These are phyloP conservation scores for Teratosphaeriaceae sp. DNA, from an alignment of 2,329 filamentous ascomycete species.

Conservation along the genomic window DNA sequence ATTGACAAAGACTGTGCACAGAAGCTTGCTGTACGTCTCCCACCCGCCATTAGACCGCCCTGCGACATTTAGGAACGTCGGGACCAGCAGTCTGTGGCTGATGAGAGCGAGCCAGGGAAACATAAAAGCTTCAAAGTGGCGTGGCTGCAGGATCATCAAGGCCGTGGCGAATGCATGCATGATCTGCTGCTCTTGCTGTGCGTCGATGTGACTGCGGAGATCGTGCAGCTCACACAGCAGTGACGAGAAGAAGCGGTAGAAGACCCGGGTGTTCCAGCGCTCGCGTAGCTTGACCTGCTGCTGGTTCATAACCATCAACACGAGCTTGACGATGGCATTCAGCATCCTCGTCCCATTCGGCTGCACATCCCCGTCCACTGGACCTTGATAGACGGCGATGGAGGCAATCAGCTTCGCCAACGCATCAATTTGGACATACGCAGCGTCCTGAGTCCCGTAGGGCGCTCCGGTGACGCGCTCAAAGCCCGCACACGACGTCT, in stretches of 20 bases:
- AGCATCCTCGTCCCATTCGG: constrained; percentile 64
- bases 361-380: constrained; percentile 52
- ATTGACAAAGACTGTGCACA: constrained; percentile 44
- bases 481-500: constrained; percentile 69
- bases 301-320: constrained; percentile 74
- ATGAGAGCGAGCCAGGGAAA: constrained; percentile 81
- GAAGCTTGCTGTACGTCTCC: constrained; percentile 64
- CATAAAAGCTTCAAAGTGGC: constrained; percentile 71
- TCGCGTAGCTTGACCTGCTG: constrained; percentile 78
- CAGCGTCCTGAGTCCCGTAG: constrained; percentile 52
- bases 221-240: constrained; percentile 65
- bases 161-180: constrained; percentile 64
- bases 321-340: constrained; percentile 69
- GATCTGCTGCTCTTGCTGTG: constrained; percentile 48
- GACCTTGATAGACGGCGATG: constrained; percentile 65
- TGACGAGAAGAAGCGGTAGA: constrained; percentile 82
- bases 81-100: constrained; percentile 78
- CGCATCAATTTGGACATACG: constrained; percentile 66
- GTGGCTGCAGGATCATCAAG: constrained; percentile 68
- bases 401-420: constrained; percentile 73
- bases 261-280: constrained; percentile 78
- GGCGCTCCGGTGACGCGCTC: constrained; percentile 61
- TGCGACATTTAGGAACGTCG: constrained; percentile 57
- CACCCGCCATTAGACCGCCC: constrained; percentile 51
- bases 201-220: constrained; percentile 17